phyloP scores from a whole-genome alignment of 352 stramenopile species.

The Phytophthora citrophthora region DNA sequence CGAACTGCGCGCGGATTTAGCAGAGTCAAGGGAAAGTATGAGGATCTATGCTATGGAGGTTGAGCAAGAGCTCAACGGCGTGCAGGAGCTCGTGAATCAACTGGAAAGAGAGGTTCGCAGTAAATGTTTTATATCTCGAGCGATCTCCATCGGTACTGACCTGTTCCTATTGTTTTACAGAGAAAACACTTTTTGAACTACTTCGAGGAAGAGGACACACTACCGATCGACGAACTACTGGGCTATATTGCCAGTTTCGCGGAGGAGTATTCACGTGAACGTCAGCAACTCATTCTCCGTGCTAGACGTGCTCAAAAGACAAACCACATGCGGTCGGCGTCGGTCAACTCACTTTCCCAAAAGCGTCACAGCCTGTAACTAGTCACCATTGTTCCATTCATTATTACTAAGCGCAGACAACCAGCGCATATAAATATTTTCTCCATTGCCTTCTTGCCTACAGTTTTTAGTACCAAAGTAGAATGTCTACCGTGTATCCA shows the following conservation, averaged over 20 bases:
- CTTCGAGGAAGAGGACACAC: conserved; percentile 73
- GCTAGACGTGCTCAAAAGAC: conserved; percentile 24
- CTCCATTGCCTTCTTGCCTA: not conserved
- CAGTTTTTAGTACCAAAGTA: no score
- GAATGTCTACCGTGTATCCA: no score
- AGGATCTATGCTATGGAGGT: conserved; percentile 66
- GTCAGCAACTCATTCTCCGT: conserved; percentile 46
- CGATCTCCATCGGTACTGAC: not conserved
- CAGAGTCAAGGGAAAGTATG: conserved; percentile 44
- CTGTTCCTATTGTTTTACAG: conserved; percentile 26
- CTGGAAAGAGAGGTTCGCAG: conserved; percentile 49
- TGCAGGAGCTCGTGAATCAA: conserved; percentile 53
- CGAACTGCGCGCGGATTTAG: conserved; percentile 27
- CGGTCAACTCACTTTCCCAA: conserved; percentile 11
- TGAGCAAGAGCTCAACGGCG: conserved; percentile 56
- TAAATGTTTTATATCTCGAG: not conserved
- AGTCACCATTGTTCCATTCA: conserved; percentile 13
- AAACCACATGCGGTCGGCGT: conserved; percentile 9
- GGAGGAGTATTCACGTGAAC: conserved; percentile 62
- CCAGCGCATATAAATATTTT: conserved; percentile 23
- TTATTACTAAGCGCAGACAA: conserved; percentile 8
- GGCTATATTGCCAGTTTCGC: conserved; percentile 69
- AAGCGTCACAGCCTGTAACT: conserved; percentile 39
- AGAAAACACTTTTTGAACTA: conserved; percentile 74
- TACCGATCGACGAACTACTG: conserved; percentile 74